Evolutionary conservation across 2,329 filamentous ascomycete species (phyloP).

Genomic region (Stemphylium beticola): DNA sequence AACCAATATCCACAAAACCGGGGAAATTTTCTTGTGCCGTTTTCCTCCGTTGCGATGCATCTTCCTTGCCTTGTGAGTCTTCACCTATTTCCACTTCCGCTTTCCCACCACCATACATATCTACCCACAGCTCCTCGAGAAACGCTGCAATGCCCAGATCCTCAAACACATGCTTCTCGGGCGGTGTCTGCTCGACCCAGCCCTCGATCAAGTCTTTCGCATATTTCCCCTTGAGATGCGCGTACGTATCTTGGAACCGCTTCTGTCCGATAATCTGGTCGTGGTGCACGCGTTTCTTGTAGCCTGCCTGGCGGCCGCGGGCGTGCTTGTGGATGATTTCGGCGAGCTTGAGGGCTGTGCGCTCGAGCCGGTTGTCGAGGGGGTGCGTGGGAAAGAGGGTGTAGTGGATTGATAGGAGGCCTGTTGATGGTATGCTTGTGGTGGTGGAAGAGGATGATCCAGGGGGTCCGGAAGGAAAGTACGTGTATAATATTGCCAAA

Average conservation of each 20-base stretch:
- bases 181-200: slow-evolving; percentile 89
- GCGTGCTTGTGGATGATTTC: slow-evolving; percentile 76
- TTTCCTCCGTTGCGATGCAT: slow-evolving; percentile 15
- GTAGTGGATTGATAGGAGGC: slow-evolving; percentile 60
- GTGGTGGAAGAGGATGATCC: background rate
- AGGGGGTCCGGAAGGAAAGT: slow-evolving; percentile 39
- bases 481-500: slow-evolving; percentile 78
- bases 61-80: slow-evolving; percentile 12
- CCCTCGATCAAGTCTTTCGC: slow-evolving; percentile 71
- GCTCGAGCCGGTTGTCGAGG: slow-evolving; percentile 61
- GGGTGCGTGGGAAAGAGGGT: slow-evolving; percentile 52
- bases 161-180: slow-evolving; percentile 92
- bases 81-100: slow-evolving; percentile 6
- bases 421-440: slow-evolving; percentile 37
- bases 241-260: slow-evolving; percentile 81
- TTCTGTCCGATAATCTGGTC: slow-evolving; percentile 80
- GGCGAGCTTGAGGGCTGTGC: slow-evolving; percentile 73
- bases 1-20: slow-evolving; percentile 94
- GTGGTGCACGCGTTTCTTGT: slow-evolving; percentile 83
- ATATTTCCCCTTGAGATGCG: slow-evolving; percentile 78
- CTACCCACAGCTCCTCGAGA: slow-evolving; percentile 85
- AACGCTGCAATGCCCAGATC: slow-evolving; percentile 91
- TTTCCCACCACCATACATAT: slow-evolving; percentile 69
- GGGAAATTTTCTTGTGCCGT: slow-evolving; percentile 62
- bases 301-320: slow-evolving; percentile 67